Conservation (phyloP, 2,329 filamentous ascomycete species). For the Colletotrichum sp. region DNA sequence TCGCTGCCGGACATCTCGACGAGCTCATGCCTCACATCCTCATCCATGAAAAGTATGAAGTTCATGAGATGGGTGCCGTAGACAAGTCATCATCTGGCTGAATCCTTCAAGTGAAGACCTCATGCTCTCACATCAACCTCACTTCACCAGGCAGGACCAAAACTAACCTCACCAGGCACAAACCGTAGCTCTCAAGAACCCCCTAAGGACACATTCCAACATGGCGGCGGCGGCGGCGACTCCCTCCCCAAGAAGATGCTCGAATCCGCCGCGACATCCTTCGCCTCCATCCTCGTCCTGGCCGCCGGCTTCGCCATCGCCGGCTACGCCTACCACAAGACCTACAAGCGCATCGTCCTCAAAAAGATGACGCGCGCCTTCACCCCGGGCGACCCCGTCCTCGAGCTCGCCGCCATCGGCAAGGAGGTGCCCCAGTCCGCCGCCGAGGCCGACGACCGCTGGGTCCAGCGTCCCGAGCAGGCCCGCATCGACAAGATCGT, state of each 20-base stretch:
- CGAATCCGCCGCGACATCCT: constrained; percentile 76
- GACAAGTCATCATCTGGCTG: not conserved
- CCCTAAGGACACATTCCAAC: not conserved
- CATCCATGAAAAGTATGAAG: not conserved
- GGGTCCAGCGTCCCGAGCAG: constrained; percentile 88
- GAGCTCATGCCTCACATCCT: not conserved
- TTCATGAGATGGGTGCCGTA: not conserved
- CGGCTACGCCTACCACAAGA: constrained; percentile 79
- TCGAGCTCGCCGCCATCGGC: constrained; percentile 75
- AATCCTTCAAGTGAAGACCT: not conserved
- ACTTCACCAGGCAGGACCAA: not conserved
- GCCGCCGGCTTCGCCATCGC: constrained; percentile 69
- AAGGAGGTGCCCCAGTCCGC: constrained; percentile 56
- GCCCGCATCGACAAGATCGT: constrained; percentile 82
- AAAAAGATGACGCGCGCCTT: constrained; percentile 94
- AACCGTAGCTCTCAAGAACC: not conserved
- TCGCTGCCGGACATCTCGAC: not conserved
- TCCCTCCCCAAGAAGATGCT: constrained; percentile 65
- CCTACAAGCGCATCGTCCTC: constrained; percentile 91
- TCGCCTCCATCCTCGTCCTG: constrained; percentile 75
- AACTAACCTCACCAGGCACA: constrained; percentile 7
- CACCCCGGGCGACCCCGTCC: constrained; percentile 86
- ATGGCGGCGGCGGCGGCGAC: constrained; percentile 23
- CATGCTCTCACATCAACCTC: not conserved
- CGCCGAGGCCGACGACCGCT: constrained; percentile 62